A percentile compares a stretch with the other conserved stretches of the same genome.
phyloP scores from a whole-genome alignment of 495 filamentous ascomycete genomes.

The Aspergillus kassunensis region DNA sequence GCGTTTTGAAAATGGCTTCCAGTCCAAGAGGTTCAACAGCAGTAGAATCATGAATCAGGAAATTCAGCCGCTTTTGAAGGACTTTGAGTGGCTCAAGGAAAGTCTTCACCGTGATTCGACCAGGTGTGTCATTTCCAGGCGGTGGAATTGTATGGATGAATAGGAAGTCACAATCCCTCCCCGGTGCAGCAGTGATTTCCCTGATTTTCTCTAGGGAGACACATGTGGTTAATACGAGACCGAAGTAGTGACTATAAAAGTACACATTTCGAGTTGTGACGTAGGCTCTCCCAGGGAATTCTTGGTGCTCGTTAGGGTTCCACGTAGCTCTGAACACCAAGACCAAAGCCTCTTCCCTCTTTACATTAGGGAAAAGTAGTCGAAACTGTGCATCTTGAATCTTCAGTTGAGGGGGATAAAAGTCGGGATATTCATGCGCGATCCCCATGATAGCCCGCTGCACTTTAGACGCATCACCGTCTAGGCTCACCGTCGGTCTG shows the following conservation, averaged over 20 bases:
- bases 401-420: slow-evolving; percentile 78
- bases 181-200: slow-evolving; percentile 86
- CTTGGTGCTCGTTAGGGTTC: slow-evolving; percentile 73
- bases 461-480: slow-evolving; percentile 50
- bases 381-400: slow-evolving; percentile 92
- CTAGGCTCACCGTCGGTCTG: slow-evolving; percentile 78
- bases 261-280: slow-evolving; percentile 82
- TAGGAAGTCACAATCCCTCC: slow-evolving; percentile 88
- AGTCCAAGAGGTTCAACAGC: slow-evolving; percentile 57
- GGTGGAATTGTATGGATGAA: slow-evolving; percentile 74
- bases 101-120: slow-evolving; percentile 78
- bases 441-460: slow-evolving; percentile 36
- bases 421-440: slow-evolving; percentile 64
- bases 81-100: slow-evolving; percentile 85
- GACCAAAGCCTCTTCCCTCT: slow-evolving; percentile 69
- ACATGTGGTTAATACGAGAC: slow-evolving; percentile 79
- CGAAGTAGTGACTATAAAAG: slow-evolving; percentile 93
- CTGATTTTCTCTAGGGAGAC: slow-evolving; percentile 68
- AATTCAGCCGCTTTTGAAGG: slow-evolving; percentile 78
- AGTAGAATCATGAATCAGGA: slow-evolving; percentile 71
- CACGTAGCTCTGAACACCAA: slow-evolving; percentile 73
- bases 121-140: slow-evolving; percentile 57
- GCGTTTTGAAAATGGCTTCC: slow-evolving; percentile 59
- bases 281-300: slow-evolving; percentile 83
- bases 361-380: slow-evolving; percentile 79